A percentile compares a stretch with the other conserved stretches of the same genome.
Evolutionary conservation across 257 asterid genomes (phyloP).

Genomic region (Lithospermum erythrorhizon): DNA sequence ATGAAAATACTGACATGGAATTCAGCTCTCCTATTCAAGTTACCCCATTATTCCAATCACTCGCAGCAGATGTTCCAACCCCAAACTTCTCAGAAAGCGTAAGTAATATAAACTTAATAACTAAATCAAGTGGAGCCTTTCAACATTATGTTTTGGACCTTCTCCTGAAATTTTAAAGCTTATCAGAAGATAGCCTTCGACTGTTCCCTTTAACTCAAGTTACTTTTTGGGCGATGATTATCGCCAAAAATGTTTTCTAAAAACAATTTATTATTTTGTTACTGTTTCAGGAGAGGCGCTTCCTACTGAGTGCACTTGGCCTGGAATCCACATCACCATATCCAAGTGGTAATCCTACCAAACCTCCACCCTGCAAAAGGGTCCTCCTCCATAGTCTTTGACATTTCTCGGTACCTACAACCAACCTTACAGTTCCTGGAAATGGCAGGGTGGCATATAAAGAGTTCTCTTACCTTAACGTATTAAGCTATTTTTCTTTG

Average conservation of each 20-base stretch:
- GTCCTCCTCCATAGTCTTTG: neutral
- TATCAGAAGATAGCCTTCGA: no score
- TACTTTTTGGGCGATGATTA: no score
- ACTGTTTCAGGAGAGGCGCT: neutral
- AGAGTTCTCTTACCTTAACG: conserved; percentile 24
- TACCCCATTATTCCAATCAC: conserved; percentile 81
- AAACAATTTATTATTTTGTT: no score
- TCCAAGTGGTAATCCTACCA: neutral
- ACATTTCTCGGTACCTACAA: conserved; percentile 6
- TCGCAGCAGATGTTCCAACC: conserved; percentile 91
- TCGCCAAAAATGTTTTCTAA: no score
- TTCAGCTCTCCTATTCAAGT: conserved; percentile 78
- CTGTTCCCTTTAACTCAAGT: no score
- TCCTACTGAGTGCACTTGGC: neutral
- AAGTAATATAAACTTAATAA: neutral
- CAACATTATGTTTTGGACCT: no score
- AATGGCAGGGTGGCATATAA: neutral
- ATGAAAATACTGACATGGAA: conserved; percentile 39
- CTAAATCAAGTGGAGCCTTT: no score
- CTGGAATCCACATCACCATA: neutral
- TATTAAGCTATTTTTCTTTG: conserved; percentile 36
- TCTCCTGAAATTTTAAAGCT: no score
- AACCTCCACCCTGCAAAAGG: neutral
- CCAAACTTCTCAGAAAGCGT: conserved; percentile 95
- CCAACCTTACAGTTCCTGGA: neutral